Percentiles rank a stretch among this genome's conserved stretches.
phyloP scores from a whole-genome alignment of 2,329 filamentous ascomycete genomes.

The Aspergillus nomiae region DNA sequence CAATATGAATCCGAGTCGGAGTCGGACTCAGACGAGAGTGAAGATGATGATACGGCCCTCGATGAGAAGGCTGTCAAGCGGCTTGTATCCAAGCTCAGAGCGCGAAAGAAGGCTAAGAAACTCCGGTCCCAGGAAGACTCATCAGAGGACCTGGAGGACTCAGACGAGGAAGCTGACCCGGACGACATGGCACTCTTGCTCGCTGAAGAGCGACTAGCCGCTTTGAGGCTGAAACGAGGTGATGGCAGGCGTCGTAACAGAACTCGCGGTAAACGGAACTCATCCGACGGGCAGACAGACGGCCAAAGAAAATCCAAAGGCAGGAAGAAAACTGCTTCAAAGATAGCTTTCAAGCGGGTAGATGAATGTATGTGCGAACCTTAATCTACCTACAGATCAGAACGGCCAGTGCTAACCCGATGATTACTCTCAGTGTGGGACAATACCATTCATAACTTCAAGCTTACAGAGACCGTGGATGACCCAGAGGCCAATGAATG shows the following conservation, averaged over 20 bases:
- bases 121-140: conserved; percentile 28
- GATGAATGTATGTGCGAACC: conserved; percentile 54
- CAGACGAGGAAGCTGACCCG: conserved; percentile 32
- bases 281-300: conserved; percentile 16
- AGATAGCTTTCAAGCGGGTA: conserved; percentile 69
- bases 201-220: conserved; percentile 26
- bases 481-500: conserved; percentile 67
- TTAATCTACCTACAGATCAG: neutral
- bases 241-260: conserved; percentile 20
- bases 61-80: conserved; percentile 37
- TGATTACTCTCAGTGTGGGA: conserved; percentile 47
- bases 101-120: conserved; percentile 37
- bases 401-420: neutral
- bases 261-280: conserved; percentile 16
- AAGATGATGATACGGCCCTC: conserved; percentile 25
- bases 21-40: conserved; percentile 31
- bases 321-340: conserved; percentile 53
- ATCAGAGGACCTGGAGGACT: conserved; percentile 35
- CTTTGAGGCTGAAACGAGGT: conserved; percentile 21
- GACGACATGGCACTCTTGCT: conserved; percentile 24
- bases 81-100: conserved; percentile 34
- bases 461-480: conserved; percentile 66
- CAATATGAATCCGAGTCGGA: conserved; percentile 26
- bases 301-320: conserved; percentile 31
- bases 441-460: conserved; percentile 64